Base-by-base conservation (phyloP, 495 filamentous ascomycete genomes). In the Annulohypoxylon bovei region DNA sequence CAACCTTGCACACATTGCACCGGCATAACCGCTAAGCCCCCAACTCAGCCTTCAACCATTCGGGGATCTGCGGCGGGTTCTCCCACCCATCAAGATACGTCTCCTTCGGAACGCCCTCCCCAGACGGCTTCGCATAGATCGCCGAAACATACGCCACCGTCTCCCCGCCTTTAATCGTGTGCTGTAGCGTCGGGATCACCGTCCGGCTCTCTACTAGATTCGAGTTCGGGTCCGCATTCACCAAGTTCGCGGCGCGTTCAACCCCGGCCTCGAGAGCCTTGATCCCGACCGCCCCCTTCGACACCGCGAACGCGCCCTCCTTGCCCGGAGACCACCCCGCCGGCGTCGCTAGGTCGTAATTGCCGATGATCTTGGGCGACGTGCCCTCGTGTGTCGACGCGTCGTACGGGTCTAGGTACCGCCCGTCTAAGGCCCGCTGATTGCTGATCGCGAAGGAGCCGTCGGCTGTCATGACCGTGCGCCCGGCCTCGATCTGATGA, bases 211-310 rank as follows among this genome's bases (percentile, higher is more conserved):
- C 86, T 0, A 93, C 84, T 39, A 93, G 76, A 73, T 93, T 93
- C 35, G 89, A 89, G 75, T 95, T 93, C 1, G 91, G 90, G 76
- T 95, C 92, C 1, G 90, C 89, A 53, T 91, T 87, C 32, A 93
- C 88, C 53, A 91, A 80, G 54, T 80, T 85, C 1, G 90, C 90
- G 30, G 76, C 76, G 23, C 90, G 79, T 37, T 72, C 74, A 0
- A 53, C 61, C 0, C 12, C 61, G 25, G 58, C 58, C 35, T 87
- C 81, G 14, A 93, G 71, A 65, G 89, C 90, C 28, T 83, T 82
- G 60, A 93, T 89, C 0, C 91, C 91, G 9, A 92, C 90, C 30
- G 89, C 90, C 0, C 92, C 90, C 60, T 83, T 83, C 0, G 88
- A 90, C 14, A 89, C 88, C 0, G 87, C 88, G 39, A 93, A 86